Base-by-base conservation (phyloP, 2,329 filamentous ascomycete genomes). In the Fusarium sp. region DNA sequence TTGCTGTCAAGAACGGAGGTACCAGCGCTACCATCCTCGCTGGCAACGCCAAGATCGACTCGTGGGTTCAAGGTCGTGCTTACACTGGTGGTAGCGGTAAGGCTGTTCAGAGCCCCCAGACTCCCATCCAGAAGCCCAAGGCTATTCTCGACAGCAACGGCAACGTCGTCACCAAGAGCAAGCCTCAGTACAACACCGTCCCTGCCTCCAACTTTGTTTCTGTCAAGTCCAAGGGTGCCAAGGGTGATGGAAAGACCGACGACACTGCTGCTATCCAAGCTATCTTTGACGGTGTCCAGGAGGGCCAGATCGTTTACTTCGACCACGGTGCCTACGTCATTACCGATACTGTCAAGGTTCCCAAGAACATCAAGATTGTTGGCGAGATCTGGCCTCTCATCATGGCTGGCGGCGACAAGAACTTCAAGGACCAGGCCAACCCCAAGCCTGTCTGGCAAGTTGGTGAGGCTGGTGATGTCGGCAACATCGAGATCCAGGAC, bases 381-480 rank as follows among this genome's bases (percentile, higher is more conserved):
- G 95, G 95, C 73, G 94, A 97, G 80, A 89, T 96, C 76, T 97
- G 93, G 92, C 91, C 95, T 4, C 81, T 97, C 64, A 91, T 98
- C 77, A 91, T 97, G 85, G 94, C 93, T 24, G 87, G 89, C 49
- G 94, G 94, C 52, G 75, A 81, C 73, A 84, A 80, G 32, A 84
- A 86, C 67, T 98, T 97, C 83, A 81, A 84, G 65, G 89, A 97
- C 77, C 83, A 90, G 77, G 80, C 82, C 68, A 92, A 94, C 75
- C 94, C 94, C 39, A 87, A 89, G 76, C 88, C 93, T n/a, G 91
- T 96, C 72, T 92, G 96, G 80, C 91, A 96, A 77, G 85, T 98
- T 58, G 95, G 95, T 47, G 80, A 92, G 74, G 80, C 86, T 12
- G 93, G 93, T 51, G 91, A 97, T 67, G 83, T 85, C 44, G 95